Conservation (phyloP, 306 rosid species). For the Notholithocarpus densiflorus region DNA sequence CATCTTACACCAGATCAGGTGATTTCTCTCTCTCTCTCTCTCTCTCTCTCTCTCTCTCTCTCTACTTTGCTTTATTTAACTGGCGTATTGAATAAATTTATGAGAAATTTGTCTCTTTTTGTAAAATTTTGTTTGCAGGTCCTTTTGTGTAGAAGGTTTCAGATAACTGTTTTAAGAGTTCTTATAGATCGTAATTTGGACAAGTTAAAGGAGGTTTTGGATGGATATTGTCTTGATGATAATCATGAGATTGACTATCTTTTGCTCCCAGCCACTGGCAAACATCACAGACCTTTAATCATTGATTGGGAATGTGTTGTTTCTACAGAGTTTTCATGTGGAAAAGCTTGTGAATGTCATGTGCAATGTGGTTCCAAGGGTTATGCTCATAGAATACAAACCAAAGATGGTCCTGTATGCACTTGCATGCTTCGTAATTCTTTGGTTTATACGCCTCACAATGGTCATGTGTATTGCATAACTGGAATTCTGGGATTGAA, state of each 20-base stretch:
- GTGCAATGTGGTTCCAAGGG: slow-evolving; percentile 2
- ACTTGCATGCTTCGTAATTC: slow-evolving; percentile 52
- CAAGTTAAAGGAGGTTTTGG: slow-evolving; percentile 27
- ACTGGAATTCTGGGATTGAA: slow-evolving; percentile 39
- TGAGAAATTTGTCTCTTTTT: background rate
- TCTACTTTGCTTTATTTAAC: background rate
- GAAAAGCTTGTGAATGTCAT: slow-evolving; percentile 18
- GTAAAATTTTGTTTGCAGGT: slow-evolving; percentile 45
- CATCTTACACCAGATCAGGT: slow-evolving; percentile 54
- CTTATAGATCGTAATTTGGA: slow-evolving; percentile 35
- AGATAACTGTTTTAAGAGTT: slow-evolving; percentile 46
- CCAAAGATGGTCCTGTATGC: slow-evolving; percentile 49
- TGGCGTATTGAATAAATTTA: background rate
- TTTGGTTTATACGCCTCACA: slow-evolving; percentile 73
- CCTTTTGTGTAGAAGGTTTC: slow-evolving; percentile 56
- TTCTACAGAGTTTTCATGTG: slow-evolving; percentile 37
- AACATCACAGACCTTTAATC: background rate
- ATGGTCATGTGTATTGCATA: slow-evolving; percentile 45
- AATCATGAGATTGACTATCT: slow-evolving; percentile 60
- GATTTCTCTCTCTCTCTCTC: slow-evolving; percentile 9
- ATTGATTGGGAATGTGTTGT: slow-evolving; percentile 60
- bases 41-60: background rate
- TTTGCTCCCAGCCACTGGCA: slow-evolving; percentile 55
- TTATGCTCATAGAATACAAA: slow-evolving; percentile 21
- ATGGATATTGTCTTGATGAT: slow-evolving; percentile 29